Conservation (phyloP, 2,329 filamentous ascomycete species). For the Periconia digitata region DNA sequence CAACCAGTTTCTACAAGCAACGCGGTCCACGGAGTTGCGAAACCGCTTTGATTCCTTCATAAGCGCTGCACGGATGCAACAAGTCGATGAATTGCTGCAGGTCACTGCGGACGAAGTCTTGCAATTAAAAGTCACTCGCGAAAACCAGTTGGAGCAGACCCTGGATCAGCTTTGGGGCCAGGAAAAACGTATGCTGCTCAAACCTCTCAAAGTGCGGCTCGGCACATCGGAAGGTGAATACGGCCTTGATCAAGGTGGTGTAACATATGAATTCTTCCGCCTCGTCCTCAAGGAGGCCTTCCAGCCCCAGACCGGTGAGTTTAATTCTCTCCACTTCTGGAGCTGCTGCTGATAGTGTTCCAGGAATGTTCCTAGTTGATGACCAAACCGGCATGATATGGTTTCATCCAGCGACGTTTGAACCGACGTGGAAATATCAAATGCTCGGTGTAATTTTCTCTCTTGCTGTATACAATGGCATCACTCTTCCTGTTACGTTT, state of each 20-base stretch:
- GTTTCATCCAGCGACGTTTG: constrained; percentile 81
- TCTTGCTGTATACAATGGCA: constrained; percentile 87
- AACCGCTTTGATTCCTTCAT: constrained; percentile 26
- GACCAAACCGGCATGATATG: constrained; percentile 76
- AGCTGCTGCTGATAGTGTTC: constrained; percentile 11
- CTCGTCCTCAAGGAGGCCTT: constrained; percentile 79
- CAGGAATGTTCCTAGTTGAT: constrained; percentile 76
- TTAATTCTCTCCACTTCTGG: background rate
- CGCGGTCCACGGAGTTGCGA: constrained; percentile 30
- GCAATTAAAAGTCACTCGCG: constrained; percentile 48
- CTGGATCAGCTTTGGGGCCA: constrained; percentile 90
- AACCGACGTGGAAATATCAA: constrained; percentile 88
- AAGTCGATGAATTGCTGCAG: constrained; percentile 36
- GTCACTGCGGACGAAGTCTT: constrained; percentile 44
- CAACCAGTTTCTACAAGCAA: constrained; percentile 64
- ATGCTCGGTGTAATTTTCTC: constrained; percentile 85
- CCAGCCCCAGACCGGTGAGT: constrained; percentile 69
- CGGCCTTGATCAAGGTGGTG: constrained; percentile 89
- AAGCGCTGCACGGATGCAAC: constrained; percentile 21
- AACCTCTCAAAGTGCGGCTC: constrained; percentile 85
- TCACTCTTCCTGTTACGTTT: constrained; percentile 88
- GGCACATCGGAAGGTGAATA: constrained; percentile 80
- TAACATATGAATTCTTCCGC: constrained; percentile 95
- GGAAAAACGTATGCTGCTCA: constrained; percentile 76
- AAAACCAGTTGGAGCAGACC: constrained; percentile 44